Conservation (phyloP, 768 basidiomycete species). For the Cystobasidium ongulense region DNA sequence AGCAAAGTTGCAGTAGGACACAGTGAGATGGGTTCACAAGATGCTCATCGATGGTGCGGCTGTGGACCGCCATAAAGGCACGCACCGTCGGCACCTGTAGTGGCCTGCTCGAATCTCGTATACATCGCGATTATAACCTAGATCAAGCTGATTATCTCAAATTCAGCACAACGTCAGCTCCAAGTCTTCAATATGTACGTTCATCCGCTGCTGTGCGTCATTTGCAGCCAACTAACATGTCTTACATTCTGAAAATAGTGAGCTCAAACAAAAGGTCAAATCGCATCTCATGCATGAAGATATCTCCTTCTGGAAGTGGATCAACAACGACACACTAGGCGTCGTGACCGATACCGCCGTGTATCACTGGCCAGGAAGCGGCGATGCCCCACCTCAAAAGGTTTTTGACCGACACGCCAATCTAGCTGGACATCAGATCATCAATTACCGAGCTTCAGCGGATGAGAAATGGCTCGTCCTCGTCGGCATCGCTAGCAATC, state of each 20-base stretch:
- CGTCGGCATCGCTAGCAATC: constrained; percentile 85
- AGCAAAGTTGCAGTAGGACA: not conserved
- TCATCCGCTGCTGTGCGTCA: not conserved
- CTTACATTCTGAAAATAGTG: constrained; percentile 42
- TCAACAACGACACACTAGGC: constrained; percentile 79
- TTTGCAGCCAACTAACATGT: not conserved
- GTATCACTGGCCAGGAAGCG: constrained; percentile 67
- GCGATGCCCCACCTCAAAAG: constrained; percentile 69
- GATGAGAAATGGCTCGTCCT: constrained; percentile 98
- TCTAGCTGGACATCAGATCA: constrained; percentile 90
- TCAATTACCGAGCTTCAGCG: constrained; percentile 85
- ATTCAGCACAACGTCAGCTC: constrained; percentile 75
- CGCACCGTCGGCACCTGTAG: no score
- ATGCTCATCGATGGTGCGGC: no score
- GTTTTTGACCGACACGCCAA: constrained; percentile 93
- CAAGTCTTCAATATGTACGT: constrained; percentile 83
- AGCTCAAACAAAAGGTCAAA: constrained; percentile 94
- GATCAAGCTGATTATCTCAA: not conserved
- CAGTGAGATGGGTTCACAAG: no score
- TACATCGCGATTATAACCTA: not conserved
- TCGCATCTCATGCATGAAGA: constrained; percentile 89
- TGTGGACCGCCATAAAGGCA: not conserved
- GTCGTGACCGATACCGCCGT: constrained; percentile 91
- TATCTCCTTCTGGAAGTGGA: constrained; percentile 92
- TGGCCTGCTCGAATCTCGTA: not conserved